These are phyloP conservation scores for Sistotremastrum niveocremeum DNA, from an alignment of 768 basidiomycete genomes.

Conservation along the genomic window DNA sequence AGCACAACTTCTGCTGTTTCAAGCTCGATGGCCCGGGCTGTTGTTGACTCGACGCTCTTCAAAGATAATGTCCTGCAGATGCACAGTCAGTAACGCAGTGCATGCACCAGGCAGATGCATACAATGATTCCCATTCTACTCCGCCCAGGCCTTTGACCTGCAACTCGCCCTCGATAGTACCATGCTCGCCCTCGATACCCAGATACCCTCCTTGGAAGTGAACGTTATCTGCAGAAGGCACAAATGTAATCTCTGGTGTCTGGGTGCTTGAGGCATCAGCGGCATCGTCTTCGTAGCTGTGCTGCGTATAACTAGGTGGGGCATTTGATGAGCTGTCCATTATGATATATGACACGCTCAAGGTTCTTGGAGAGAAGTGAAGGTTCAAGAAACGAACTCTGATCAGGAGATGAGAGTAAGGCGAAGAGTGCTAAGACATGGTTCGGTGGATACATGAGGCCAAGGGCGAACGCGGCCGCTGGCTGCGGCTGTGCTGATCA, in stretches of 20 bases:
- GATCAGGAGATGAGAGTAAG: too few relatives aligned
- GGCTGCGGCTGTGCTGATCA: too few relatives aligned
- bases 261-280: too few relatives aligned
- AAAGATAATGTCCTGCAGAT: conserved; percentile 45
- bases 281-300: too few relatives aligned
- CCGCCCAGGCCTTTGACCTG: conserved; percentile 62
- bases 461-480: too few relatives aligned
- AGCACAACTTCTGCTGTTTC: conserved; percentile 41
- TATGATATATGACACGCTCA: too few relatives aligned
- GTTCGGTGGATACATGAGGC: too few relatives aligned
- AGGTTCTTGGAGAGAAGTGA: too few relatives aligned
- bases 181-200: conserved; percentile 70
- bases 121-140: conserved; percentile 56
- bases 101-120: conserved; percentile 22
- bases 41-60: conserved; percentile 52
- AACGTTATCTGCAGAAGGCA: conserved; percentile 53
- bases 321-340: too few relatives aligned
- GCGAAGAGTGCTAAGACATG: too few relatives aligned
- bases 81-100: conserved; percentile 3
- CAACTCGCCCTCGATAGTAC: conserved; percentile 77
- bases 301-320: too few relatives aligned
- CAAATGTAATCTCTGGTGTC: conserved; percentile 55
- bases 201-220: conserved; percentile 80
- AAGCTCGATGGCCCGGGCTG: conserved; percentile 53
- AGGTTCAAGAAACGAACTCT: too few relatives aligned